These are phyloP conservation scores for Sporothrix sp. DNA, from an alignment of 2,329 filamentous ascomycete genomes.

Conservation along the genomic window DNA sequence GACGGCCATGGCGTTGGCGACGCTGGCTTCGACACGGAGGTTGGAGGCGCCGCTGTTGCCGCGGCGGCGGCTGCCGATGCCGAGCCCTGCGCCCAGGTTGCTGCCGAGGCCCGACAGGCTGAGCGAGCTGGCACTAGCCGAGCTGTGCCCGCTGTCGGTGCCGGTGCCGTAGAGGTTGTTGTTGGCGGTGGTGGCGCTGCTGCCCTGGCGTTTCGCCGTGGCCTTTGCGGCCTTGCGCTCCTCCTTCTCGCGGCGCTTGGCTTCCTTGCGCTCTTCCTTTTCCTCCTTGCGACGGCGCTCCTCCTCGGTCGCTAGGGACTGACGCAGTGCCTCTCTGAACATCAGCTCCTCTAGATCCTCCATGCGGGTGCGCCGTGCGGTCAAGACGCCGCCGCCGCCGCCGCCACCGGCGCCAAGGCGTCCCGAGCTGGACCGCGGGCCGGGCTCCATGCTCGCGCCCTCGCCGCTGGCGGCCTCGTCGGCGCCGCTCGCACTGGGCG, in stretches of 20 bases:
- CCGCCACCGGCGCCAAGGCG: constrained; percentile 21
- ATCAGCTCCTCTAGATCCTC: constrained; percentile 95
- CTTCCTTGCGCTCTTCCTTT: constrained; percentile 70
- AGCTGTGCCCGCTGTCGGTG: constrained; percentile 32
- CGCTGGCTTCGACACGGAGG: constrained; percentile 45
- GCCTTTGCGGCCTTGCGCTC: constrained; percentile 70
- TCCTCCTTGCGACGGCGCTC: constrained; percentile 81
- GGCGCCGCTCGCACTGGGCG: constrained; percentile 14
- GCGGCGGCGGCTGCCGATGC: constrained; percentile 37
- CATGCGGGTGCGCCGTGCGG: constrained; percentile 43
- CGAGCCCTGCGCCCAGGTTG: constrained; percentile 35
- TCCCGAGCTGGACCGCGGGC: constrained; percentile 20
- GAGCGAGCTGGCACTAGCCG: constrained; percentile 54
- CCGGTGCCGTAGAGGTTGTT: constrained; percentile 32
- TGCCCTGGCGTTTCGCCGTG: constrained; percentile 28
- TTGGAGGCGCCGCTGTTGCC: constrained; percentile 53
- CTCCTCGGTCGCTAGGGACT: constrained; percentile 87
- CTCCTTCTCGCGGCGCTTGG: constrained; percentile 77
- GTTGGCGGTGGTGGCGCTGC: no score
- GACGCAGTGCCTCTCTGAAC: constrained; percentile 91
- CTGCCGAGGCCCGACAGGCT: constrained; percentile 55
- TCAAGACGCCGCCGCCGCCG: constrained; percentile 9
- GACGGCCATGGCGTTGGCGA: constrained; percentile 34
- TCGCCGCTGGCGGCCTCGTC: constrained; percentile 20
- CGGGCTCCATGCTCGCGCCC: constrained; percentile 26